These are phyloP conservation scores for Colletotrichum tamarilloi DNA, from an alignment of 2,329 filamentous ascomycete species.

Conservation along the genomic window DNA sequence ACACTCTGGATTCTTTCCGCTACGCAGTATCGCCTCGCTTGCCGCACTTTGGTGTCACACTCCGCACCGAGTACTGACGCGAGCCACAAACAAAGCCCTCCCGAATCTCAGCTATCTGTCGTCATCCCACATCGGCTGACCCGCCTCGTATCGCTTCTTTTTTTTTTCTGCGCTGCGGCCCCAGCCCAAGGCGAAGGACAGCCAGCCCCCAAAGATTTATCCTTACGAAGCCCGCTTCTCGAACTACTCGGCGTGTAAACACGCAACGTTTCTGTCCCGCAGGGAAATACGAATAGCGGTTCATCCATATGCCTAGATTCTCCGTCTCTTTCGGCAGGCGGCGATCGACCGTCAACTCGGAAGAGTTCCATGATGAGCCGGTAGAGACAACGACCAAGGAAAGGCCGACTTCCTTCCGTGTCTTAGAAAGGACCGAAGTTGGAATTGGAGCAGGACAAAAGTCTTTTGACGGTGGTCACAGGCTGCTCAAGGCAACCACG, in stretches of 20 bases:
- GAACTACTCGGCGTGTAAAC: constrained; percentile 10
- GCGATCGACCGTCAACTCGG: constrained; percentile 67
- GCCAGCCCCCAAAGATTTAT: constrained; percentile 6
- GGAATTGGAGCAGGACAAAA: constrained; percentile 46
- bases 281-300: constrained; percentile 38
- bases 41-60: constrained; percentile 9
- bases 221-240: constrained; percentile 1
- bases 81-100: constrained; percentile 33
- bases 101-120: constrained; percentile 34
- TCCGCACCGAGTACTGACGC: constrained; percentile 31
- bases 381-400: constrained; percentile 46
- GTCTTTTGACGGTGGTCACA: constrained; percentile 62
- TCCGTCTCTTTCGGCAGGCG: constrained; percentile 68
- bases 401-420: constrained; percentile 63
- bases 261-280: constrained; percentile 17
- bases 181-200: constrained; percentile 14
- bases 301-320: constrained; percentile 71
- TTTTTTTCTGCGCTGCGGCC: constrained; percentile 5
- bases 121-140: constrained; percentile 35
- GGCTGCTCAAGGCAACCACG: constrained; percentile 52
- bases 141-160: constrained; percentile 31
- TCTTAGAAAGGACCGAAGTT: constrained; percentile 65
- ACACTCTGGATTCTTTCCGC: constrained; percentile 14
- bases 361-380: constrained; percentile 64
- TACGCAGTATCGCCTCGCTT: constrained; percentile 26